Evolutionary conservation across 331 rosid species (phyloP).

Genomic region (Dryas integrifolia): DNA sequence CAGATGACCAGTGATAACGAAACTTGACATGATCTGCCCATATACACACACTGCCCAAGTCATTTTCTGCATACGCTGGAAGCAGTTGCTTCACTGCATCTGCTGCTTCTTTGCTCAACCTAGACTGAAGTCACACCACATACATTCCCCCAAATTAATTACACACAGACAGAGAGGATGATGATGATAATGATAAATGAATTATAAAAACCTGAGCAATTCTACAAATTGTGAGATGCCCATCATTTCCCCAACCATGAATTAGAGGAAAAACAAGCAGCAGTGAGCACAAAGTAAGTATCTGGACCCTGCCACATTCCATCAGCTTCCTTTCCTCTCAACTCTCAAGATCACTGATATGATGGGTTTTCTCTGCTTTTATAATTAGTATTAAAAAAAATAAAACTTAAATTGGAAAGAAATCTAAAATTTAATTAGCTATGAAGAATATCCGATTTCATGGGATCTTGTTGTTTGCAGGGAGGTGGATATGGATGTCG

Average conservation of each 20-base stretch:
- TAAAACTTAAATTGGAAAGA: background rate
- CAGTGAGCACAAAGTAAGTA: constrained; percentile 22
- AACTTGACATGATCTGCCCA: constrained; percentile 75
- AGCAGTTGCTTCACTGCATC: constrained; percentile 60
- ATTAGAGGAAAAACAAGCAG: constrained; percentile 45
- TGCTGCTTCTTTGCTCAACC: constrained; percentile 53
- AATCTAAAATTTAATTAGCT: background rate
- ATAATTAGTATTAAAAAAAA: background rate
- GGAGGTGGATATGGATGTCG: background rate
- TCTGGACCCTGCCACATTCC: constrained; percentile 36
- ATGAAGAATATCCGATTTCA: background rate
- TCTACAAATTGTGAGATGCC: constrained; percentile 60
- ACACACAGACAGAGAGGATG: background rate
- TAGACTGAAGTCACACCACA: constrained; percentile 36
- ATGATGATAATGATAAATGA: background rate
- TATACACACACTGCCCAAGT: constrained; percentile 55
- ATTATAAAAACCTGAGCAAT: constrained; percentile 66
- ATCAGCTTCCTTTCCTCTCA: constrained; percentile 22
- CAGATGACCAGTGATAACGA: constrained; percentile 64
- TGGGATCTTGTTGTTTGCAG: background rate
- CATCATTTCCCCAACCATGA: constrained; percentile 73
- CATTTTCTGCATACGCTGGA: constrained; percentile 50
- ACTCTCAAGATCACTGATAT: background rate
- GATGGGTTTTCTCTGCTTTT: constrained; percentile 15
- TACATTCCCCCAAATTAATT: background rate